A percentile compares a stretch with the other conserved stretches of the same genome.
phyloP scores from a whole-genome alignment of 805 yeast species.

The Groenewaldozyma salmanticensis region DNA sequence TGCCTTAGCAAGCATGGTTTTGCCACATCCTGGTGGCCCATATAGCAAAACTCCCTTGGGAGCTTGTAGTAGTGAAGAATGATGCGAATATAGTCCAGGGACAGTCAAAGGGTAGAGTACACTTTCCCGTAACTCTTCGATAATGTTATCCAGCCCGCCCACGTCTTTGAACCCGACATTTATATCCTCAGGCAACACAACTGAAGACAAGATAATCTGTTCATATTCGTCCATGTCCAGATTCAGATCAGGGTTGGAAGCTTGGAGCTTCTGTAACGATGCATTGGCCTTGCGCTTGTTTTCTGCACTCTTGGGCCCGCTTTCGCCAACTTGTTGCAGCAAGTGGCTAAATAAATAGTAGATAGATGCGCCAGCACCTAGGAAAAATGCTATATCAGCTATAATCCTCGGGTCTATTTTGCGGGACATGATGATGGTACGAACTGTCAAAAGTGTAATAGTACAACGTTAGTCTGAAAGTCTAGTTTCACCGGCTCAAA shows the following conservation, averaged over 20 bases:
- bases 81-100: slow-evolving; percentile 65
- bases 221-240: slow-evolving; percentile 65
- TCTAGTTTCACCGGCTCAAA: background rate
- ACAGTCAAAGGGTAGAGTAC: slow-evolving; percentile 75
- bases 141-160: slow-evolving; percentile 78
- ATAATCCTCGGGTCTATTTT: slow-evolving; percentile 18
- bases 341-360: slow-evolving; percentile 49
- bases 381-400: slow-evolving; percentile 39
- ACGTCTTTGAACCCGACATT: slow-evolving; percentile 67
- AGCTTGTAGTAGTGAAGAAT: slow-evolving; percentile 63
- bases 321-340: slow-evolving; percentile 34
- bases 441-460: background rate
- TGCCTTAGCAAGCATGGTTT: slow-evolving; percentile 92
- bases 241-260: slow-evolving; percentile 46
- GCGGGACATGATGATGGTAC: background rate
- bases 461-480: background rate
- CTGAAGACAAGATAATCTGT: slow-evolving; percentile 60
- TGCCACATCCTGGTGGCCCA: slow-evolving; percentile 90
- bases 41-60: slow-evolving; percentile 89
- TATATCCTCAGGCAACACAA: slow-evolving; percentile 79
- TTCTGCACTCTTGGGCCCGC: slow-evolving; percentile 42
- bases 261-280: slow-evolving; percentile 48
- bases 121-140: slow-evolving; percentile 79
- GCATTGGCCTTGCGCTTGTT: slow-evolving; percentile 51
- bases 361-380: slow-evolving; percentile 61